These are phyloP conservation scores for Steccherinum ochraceum DNA, from an alignment of 768 basidiomycete genomes.

Conservation along the genomic window DNA sequence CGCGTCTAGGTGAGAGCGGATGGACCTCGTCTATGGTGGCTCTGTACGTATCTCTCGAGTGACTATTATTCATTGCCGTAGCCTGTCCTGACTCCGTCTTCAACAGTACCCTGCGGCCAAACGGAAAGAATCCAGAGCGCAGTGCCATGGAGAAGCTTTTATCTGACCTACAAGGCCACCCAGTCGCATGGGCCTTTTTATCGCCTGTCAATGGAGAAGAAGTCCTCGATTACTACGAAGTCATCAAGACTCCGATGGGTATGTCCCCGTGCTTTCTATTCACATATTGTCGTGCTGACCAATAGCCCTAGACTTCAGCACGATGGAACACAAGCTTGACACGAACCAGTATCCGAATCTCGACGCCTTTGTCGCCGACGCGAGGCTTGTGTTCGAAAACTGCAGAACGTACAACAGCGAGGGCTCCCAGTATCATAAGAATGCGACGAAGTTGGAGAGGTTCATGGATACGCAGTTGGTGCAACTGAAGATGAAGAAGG, in stretches of 20 bases:
- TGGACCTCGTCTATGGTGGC: conserved; percentile 85
- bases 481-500: conserved; percentile 18
- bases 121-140: conserved; percentile 50
- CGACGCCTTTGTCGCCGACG: conserved; percentile 72
- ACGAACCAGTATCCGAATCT: conserved; percentile 76
- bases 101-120: conserved; percentile 32
- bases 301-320: conserved; percentile 59
- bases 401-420: conserved; percentile 86
- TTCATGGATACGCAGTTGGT: conserved; percentile 49
- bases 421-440: conserved; percentile 70
- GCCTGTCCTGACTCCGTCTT: too few relatives aligned
- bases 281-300: background rate
- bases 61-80: too few relatives aligned
- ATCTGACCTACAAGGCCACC: conserved; percentile 70
- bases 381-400: conserved; percentile 82
- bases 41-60: conserved; percentile 44
- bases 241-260: conserved; percentile 94
- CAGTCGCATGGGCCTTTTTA: conserved; percentile 83
- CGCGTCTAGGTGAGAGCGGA: conserved; percentile 69
- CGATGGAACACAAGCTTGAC: conserved; percentile 88
- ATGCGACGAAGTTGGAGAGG: conserved; percentile 80
- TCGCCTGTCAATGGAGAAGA: conserved; percentile 73
- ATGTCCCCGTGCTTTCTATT: conserved; percentile 20
- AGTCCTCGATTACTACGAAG: conserved; percentile 85
- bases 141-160: conserved; percentile 72